phyloP scores from a whole-genome alignment of 306 rosid genomes.

The apple (Malus domestica) region ASM211411v1 NC_041793.1:21831001-21831500 shows the following conservation, averaged over 20 bases:
- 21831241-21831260: background rate
- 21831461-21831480: background rate
- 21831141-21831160: background rate
- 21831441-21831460: background rate
- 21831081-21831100: background rate
- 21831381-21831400: background rate
- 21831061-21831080: no score
- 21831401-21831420: background rate
- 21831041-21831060: accelerated
- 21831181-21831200: background rate
- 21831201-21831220: background rate
- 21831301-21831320: background rate
- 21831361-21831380: background rate
- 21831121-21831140: background rate
- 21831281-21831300: background rate
- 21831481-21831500: background rate
- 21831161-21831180: background rate
- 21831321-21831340: background rate
- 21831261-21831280: background rate
- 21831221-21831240: background rate
- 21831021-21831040: no score
- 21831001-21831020: background rate
- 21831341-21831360: background rate
- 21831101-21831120: no score
- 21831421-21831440: background rate